Percentiles rank a stretch among this genome's conserved stretches.
Evolutionary conservation across 352 stramenopile genomes (phyloP).

Genomic region (Pythium guiyangense): DNA sequence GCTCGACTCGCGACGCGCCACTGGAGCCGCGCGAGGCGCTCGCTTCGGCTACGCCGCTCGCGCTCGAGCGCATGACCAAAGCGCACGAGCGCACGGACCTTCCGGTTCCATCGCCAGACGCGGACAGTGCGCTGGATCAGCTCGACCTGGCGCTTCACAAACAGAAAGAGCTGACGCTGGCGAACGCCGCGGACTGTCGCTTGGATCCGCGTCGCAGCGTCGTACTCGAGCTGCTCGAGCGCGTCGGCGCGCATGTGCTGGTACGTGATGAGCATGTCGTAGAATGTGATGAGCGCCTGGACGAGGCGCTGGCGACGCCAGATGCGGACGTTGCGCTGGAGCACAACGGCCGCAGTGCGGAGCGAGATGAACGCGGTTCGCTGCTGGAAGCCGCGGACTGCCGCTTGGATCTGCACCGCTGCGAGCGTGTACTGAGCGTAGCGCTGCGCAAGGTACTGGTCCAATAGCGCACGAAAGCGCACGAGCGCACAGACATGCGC

Average conservation of each 20-base stretch:
- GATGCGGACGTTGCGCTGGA: conserved; percentile 38
- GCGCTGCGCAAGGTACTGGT: neutral
- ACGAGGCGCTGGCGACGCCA: conserved; percentile 34
- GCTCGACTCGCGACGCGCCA: conserved; percentile 25
- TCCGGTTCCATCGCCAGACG: conserved; percentile 30
- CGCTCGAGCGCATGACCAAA: conserved; percentile 27
- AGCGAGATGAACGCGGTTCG: conserved; percentile 16
- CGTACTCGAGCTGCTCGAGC: conserved; percentile 15
- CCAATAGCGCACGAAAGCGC: neutral
- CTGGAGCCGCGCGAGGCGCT: conserved; percentile 19
- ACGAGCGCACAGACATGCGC: conserved; percentile 2
- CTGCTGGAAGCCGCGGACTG: conserved; percentile 22
- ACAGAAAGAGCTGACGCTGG: conserved; percentile 15
- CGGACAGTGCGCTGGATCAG: conserved; percentile 36
- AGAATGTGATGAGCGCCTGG: conserved; percentile 24
- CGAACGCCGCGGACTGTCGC: conserved; percentile 7
- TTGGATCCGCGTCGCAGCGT: conserved; percentile 14
- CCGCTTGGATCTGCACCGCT: conserved; percentile 27
- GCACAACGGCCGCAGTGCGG: conserved; percentile 14
- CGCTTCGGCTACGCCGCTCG: conserved; percentile 24
- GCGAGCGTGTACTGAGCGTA: conserved; percentile 13
- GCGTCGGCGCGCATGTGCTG: conserved; percentile 24
- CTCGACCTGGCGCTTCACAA: conserved; percentile 11
- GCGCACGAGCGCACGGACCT: conserved; percentile 22
- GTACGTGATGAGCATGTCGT: conserved; percentile 34